A percentile compares a stretch with the other conserved stretches of the same genome.
Evolutionary conservation across 495 filamentous ascomycete species (phyloP).

Genomic region (Penicillium soppii): DNA sequence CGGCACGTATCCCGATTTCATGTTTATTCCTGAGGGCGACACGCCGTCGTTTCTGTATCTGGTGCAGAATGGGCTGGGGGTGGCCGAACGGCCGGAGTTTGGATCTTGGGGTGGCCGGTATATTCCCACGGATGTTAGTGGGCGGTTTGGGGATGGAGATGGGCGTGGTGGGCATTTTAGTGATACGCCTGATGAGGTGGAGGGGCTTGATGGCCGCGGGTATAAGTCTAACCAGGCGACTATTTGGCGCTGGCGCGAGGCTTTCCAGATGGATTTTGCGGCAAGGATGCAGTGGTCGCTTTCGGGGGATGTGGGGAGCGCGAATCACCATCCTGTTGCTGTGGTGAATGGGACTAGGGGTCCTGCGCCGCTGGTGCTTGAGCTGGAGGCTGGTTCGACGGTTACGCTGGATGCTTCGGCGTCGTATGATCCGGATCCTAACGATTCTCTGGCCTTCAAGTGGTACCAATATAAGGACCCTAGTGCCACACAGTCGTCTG

Average conservation of each 20-base stretch:
- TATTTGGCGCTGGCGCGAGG: slow-evolving; percentile 47
- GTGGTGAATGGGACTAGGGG: slow-evolving; percentile 32
- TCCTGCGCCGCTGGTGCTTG: slow-evolving; percentile 23
- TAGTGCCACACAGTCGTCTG: slow-evolving; percentile 27
- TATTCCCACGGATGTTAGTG: slow-evolving; percentile 1
- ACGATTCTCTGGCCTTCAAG: slow-evolving; percentile 29
- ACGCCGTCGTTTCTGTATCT: slow-evolving; percentile 44
- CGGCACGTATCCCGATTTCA: slow-evolving; percentile 35
- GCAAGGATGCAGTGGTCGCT: slow-evolving; percentile 46
- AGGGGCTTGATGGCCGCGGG: slow-evolving; percentile 27
- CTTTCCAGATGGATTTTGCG: slow-evolving; percentile 46
- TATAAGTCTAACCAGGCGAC: slow-evolving; percentile 37
- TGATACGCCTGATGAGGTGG: slow-evolving; percentile 34
- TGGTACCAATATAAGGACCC: slow-evolving; percentile 45
- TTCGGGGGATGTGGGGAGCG: slow-evolving; percentile 10
- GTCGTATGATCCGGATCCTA: slow-evolving; percentile 38
- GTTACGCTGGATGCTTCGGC: slow-evolving; percentile 34
- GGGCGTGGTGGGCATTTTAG: slow-evolving; percentile 23
- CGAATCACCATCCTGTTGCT: slow-evolving; percentile 41
- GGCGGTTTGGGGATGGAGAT: slow-evolving; percentile 18
- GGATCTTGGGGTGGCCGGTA: slow-evolving; percentile 38
- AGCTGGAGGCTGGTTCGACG: slow-evolving; percentile 24
- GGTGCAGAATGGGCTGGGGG: slow-evolving; percentile 44
- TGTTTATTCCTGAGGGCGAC: slow-evolving; percentile 43
- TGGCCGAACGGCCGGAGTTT: slow-evolving; percentile 35